Percentiles rank a stretch among this genome's conserved stretches.
Evolutionary conservation across 2,329 filamentous ascomycete genomes (phyloP).

Genomic region (Xylariaceae sp.): DNA sequence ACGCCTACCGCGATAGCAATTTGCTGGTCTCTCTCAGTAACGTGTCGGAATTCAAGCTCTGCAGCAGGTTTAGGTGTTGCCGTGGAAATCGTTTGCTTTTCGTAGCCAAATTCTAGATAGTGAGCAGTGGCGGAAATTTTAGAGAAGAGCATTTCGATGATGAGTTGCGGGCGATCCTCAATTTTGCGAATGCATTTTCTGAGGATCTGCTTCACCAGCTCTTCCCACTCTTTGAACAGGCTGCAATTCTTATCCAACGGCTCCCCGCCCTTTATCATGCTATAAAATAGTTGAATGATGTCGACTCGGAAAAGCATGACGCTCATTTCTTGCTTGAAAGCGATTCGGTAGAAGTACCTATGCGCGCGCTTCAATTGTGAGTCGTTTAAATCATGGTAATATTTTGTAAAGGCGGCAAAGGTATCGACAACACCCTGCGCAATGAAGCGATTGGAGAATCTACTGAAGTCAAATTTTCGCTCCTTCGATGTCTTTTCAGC

Average conservation of each 20-base stretch:
- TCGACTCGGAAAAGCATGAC: constrained; percentile 89
- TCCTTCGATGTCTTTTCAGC: constrained; percentile 73
- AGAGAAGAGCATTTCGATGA: constrained; percentile 92
- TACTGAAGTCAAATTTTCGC: constrained; percentile 89
- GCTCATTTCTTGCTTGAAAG: constrained; percentile 90
- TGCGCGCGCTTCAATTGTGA: constrained; percentile 87
- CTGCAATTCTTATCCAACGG: constrained; percentile 64
- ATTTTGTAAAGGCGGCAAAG: constrained; percentile 75
- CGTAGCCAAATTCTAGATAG: constrained; percentile 87
- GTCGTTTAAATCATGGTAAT: constrained; percentile 75
- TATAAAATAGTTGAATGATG: constrained; percentile 82
- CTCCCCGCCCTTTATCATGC: constrained; percentile 86
- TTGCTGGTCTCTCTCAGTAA: constrained; percentile 66
- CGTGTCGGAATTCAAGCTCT: constrained; percentile 78
- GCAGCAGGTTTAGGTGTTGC: constrained; percentile 67
- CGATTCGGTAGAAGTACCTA: constrained; percentile 88
- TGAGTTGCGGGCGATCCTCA: constrained; percentile 76
- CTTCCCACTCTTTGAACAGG: constrained; percentile 87
- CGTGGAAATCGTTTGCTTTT: constrained; percentile 68
- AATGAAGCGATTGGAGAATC: constrained; percentile 77
- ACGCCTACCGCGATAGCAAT: constrained; percentile 77
- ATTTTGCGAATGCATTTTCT: constrained; percentile 80
- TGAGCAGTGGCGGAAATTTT: constrained; percentile 81
- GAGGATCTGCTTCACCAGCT: constrained; percentile 80
- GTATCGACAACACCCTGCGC: constrained; percentile 85